A percentile compares a stretch with the other conserved stretches of the same genome.
phyloP scores from a whole-genome alignment of 75 land plant species.

The Cunninghamia lanceolata region DNA sequence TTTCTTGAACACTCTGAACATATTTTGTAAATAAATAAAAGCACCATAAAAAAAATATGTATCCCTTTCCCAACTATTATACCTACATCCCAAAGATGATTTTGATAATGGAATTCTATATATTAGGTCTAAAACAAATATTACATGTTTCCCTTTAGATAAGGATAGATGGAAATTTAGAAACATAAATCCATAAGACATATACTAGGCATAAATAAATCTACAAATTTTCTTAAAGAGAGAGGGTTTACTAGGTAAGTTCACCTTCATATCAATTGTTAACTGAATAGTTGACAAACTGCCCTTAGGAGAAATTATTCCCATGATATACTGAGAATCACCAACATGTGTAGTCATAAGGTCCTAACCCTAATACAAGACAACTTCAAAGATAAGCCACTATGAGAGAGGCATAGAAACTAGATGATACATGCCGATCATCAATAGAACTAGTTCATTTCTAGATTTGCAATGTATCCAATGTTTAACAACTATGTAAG shows the following conservation, averaged over 20 bases:
- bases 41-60: background rate
- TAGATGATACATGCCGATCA: background rate
- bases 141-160: too few species aligned
- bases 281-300: constrained; percentile 66
- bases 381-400: constrained; percentile 1
- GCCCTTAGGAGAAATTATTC: constrained; percentile 61
- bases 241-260: constrained; percentile 65
- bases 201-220: background rate
- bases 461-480: background rate
- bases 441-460: background rate
- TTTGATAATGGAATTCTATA: background rate
- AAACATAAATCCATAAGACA: background rate
- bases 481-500: background rate
- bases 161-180: background rate
- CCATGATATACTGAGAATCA: constrained; percentile 84
- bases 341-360: constrained; percentile 93
- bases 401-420: too few species aligned
- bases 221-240: background rate
- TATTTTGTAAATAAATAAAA: background rate
- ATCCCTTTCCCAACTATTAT: background rate
- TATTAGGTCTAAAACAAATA: background rate
- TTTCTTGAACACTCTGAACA: background rate
- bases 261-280: constrained; percentile 91
- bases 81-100: background rate
- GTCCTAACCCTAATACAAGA: constrained; percentile 53